Base-by-base conservation (phyloP, 2,329 filamentous ascomycete species). In the Colletotrichum coccodes region DNA sequence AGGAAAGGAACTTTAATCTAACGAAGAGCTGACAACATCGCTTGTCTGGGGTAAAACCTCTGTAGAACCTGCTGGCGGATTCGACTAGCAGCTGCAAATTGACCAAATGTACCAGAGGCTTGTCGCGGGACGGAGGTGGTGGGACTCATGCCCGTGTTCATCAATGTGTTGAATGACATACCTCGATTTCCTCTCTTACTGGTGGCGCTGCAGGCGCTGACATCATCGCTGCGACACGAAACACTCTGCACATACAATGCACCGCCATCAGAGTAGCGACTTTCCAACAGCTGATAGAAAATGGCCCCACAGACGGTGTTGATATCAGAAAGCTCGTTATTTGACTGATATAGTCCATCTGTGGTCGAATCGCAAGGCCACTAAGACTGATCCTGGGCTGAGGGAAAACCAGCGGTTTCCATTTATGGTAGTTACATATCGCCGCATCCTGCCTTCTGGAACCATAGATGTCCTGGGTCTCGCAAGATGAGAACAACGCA, bases 191-290 rank as follows among this genome's bases (percentile, higher is more conserved):
- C 32, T 9, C 18, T 34, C 28, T 28, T 3, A 12, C 44, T 18
- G 26, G n/a, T 47, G 26, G n/a, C 28, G 30, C 46, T 30, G 36
- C 47, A 50, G 18, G 21, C 34, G 49, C 50, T 67, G 64, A 67
- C 59, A 63, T 67, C 64, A 67, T 63, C 12, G 23, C 49, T 47
- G 9, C 63, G 11, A 44, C 4, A 4, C 16, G 3, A 54, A 38
- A 18, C 23, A n/a, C 56, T 12, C 11, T 6, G 23, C 6, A 21
- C 23, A 23, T 21, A 50, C 8, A 16, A 18, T 21, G 44, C 18
- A 54, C 12, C 12, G 11, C 11, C 5, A n/a, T n/a, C n/a, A 38
- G n/a, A 23, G 14, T n/a, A 30, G 21, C 18, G 14, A 7, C 21
- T 52, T 16, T 11, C 49, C 49, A 34, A 32, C 1, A 11, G 28